Percentiles rank a stretch among this genome's conserved stretches.
Conservation (phyloP, 2,329 filamentous ascomycete genomes). For the Penicillium sp. region DNA sequence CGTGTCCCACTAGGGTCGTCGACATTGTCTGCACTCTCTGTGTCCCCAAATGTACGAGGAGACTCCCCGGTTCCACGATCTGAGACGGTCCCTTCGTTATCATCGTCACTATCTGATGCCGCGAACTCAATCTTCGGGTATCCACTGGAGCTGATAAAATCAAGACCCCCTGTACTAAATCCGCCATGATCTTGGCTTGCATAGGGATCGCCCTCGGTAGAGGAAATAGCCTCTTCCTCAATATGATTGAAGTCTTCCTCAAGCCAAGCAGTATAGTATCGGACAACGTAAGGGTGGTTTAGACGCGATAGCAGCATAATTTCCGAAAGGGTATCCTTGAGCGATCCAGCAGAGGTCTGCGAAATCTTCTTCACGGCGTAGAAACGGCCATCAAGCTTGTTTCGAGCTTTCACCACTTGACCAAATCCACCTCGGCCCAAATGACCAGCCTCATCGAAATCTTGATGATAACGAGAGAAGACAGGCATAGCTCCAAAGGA, state of each 20-base stretch:
- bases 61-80: constrained; percentile 37
- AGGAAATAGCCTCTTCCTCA: constrained; percentile 49
- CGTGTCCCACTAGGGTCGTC: constrained; percentile 48
- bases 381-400: constrained; percentile 88
- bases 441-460: constrained; percentile 87
- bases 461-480: constrained; percentile 79
- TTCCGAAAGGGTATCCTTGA: constrained; percentile 72
- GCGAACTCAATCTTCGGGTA: constrained; percentile 78
- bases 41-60: constrained; percentile 23
- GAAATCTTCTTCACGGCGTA: constrained; percentile 98
- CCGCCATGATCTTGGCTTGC: constrained; percentile 30
- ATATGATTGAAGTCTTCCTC: constrained; percentile 63
- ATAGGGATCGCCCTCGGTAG: constrained; percentile 60
- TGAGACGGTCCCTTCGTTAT: constrained; percentile 40
- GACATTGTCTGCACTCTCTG: constrained; percentile 32
- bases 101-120: constrained; percentile 56
- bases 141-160: constrained; percentile 89
- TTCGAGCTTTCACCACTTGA: constrained; percentile 92
- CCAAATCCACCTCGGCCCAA: constrained; percentile 94
- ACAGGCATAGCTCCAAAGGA: constrained; percentile 60
- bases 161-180: constrained; percentile 80
- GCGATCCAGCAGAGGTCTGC: constrained; percentile 71
- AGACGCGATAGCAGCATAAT: constrained; percentile 89
- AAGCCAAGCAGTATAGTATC: constrained; percentile 95
- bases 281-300: constrained; percentile 84